These are phyloP conservation scores for Phytopythium oedochilum DNA, from an alignment of 352 stramenopile species.

Conservation along the genomic window DNA sequence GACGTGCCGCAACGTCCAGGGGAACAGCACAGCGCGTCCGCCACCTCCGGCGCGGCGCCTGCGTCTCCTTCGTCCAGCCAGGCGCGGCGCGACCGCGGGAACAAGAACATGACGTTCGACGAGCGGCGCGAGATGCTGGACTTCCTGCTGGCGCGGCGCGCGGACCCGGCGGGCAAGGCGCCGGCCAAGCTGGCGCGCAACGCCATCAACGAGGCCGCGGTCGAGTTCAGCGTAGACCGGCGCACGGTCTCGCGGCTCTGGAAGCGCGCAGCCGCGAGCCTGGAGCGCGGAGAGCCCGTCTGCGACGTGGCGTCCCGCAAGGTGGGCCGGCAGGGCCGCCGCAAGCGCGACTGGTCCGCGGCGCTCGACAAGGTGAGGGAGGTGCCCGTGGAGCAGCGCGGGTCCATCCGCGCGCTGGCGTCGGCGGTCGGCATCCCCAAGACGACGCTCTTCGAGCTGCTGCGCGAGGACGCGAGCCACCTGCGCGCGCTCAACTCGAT, in stretches of 20 bases:
- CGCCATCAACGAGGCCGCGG: conserved; percentile 33
- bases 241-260: conserved; percentile 38
- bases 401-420: conserved; percentile 32
- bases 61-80: not conserved
- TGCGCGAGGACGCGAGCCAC: conserved; percentile 28
- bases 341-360: conserved; percentile 38
- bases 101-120: conserved; percentile 37
- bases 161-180: conserved; percentile 16
- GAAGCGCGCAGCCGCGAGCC: conserved; percentile 31
- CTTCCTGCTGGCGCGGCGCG: conserved; percentile 29
- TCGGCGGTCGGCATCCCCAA: conserved; percentile 38
- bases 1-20: not conserved
- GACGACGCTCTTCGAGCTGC: conserved; percentile 35
- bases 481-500: conserved; percentile 25
- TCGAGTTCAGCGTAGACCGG: conserved; percentile 29
- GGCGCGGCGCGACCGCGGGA: conserved; percentile 18
- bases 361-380: conserved; percentile 37
- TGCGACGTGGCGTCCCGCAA: conserved; percentile 39
- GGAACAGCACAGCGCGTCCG: not conserved
- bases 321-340: conserved; percentile 26
- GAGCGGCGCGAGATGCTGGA: conserved; percentile 40
- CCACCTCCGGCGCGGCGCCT: no score
- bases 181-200: conserved; percentile 30
- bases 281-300: conserved; percentile 33
- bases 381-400: conserved; percentile 29